phyloP scores from a whole-genome alignment of 1,284 basidiomycete species.

The Trichosporon faecale region DNA sequence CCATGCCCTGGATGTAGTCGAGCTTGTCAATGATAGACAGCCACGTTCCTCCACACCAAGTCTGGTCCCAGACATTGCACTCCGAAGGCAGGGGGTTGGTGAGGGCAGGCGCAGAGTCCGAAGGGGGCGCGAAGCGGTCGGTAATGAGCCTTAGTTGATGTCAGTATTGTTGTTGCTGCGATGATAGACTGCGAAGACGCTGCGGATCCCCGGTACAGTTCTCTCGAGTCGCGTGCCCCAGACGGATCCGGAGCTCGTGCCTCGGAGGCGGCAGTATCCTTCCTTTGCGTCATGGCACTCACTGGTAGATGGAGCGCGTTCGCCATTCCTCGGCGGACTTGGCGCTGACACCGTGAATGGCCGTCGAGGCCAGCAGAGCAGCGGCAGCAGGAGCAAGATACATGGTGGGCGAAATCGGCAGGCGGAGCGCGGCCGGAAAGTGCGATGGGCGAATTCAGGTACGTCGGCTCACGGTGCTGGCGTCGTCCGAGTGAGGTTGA shows the following conservation, averaged over 20 bases:
- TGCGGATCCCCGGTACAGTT: not conserved
- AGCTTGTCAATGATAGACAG: conserved; percentile 67
- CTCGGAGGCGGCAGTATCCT: not conserved
- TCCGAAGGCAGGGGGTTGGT: conserved; percentile 53
- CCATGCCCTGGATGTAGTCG: conserved; percentile 72
- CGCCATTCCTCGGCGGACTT: conserved; percentile 48
- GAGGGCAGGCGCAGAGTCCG: conserved; percentile 56
- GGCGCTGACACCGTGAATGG: conserved; percentile 26
- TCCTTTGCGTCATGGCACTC: conserved; percentile 22
- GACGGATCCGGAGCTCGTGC: not conserved
- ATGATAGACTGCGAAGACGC: not conserved
- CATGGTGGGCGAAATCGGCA: not conserved
- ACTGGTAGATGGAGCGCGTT: conserved; percentile 52
- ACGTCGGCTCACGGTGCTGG: not conserved
- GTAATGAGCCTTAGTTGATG: conserved; percentile 61
- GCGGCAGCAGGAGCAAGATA: conserved; percentile 13
- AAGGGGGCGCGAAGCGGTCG: conserved; percentile 66
- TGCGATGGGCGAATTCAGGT: not conserved
- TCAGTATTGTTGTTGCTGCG: not conserved
- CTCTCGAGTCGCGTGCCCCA: not conserved
- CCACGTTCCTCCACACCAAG: conserved; percentile 75
- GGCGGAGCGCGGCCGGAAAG: not conserved
- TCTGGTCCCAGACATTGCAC: conserved; percentile 37
- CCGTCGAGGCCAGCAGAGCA: conserved; percentile 20
- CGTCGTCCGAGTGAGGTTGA: not conserved